These are phyloP conservation scores for Calonectria multiphialidica DNA, from an alignment of 2,329 filamentous ascomycete species.

Conservation along the genomic window DNA sequence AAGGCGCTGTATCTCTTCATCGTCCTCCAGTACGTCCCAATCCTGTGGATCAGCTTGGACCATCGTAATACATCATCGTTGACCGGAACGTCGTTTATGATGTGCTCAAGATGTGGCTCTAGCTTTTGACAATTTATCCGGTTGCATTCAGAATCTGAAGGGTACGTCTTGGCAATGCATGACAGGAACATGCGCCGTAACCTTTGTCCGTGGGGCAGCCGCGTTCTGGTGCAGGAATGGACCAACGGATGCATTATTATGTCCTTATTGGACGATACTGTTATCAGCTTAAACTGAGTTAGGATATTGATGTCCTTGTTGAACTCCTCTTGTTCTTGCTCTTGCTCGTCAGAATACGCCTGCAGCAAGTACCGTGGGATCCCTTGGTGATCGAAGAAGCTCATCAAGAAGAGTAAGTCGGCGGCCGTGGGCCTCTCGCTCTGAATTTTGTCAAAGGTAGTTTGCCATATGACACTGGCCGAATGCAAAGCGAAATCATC, in stretches of 20 bases:
- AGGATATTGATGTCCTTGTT: neutral
- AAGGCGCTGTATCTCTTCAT: neutral
- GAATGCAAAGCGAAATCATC: slow-evolving; percentile 24
- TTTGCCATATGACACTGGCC: slow-evolving; percentile 19
- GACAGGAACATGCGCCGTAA: neutral
- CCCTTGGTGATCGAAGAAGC: slow-evolving; percentile 26
- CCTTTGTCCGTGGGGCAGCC: neutral
- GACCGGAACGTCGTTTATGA: neutral
- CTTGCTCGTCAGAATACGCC: neutral
- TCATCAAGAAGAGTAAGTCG: slow-evolving; percentile 26
- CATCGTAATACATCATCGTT: neutral
- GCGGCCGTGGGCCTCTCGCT: slow-evolving; percentile 12
- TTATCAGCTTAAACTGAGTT: neutral
- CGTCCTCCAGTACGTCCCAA: neutral
- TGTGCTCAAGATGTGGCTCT: neutral
- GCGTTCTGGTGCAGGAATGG: neutral
- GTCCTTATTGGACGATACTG: neutral
- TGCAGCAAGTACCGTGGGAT: slow-evolving; percentile 15
- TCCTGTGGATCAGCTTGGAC: neutral
- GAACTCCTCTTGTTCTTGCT: neutral
- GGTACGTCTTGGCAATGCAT: neutral
- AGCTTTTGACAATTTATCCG: neutral
- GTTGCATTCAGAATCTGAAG: neutral
- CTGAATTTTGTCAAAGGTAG: slow-evolving; percentile 22
- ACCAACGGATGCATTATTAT: neutral